Evolutionary conservation across 768 basidiomycete genomes (phyloP).

Genomic region (Leccinum subtestaceum): DNA sequence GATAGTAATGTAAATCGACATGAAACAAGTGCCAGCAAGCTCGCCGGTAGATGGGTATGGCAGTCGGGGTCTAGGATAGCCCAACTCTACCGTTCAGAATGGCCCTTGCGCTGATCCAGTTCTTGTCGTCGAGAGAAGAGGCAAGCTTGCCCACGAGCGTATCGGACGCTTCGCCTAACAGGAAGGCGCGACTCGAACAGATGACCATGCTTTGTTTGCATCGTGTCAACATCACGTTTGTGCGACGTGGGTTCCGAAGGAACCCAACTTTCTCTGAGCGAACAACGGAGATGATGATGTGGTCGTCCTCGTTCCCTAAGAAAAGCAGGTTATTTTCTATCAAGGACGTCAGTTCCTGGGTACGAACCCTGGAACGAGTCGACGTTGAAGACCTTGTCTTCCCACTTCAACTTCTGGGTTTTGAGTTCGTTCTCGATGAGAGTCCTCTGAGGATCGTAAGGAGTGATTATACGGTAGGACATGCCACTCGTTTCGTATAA

Average conservation of each 20-base stretch:
- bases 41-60: neutral
- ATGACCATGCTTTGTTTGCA: constrained; percentile 76
- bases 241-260: constrained; percentile 56
- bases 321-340: constrained; percentile 8
- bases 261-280: constrained; percentile 62
- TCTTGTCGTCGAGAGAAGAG: neutral
- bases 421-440: constrained; percentile 56
- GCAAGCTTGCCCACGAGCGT: constrained; percentile 30
- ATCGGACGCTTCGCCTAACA: constrained; percentile 14
- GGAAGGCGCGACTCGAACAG: constrained; percentile 44
- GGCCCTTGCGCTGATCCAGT: constrained; percentile 15
- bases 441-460: constrained; percentile 70
- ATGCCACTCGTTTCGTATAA: constrained; percentile 45
- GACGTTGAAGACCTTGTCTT: constrained; percentile 71
- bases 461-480: constrained; percentile 68
- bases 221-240: constrained; percentile 85
- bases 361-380: constrained; percentile 78
- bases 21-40: constrained; percentile 3
- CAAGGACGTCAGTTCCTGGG: neutral
- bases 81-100: neutral
- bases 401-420: constrained; percentile 45
- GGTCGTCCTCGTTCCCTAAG: constrained; percentile 76
- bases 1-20: too few species aligned
- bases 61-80: neutral
- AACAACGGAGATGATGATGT: constrained; percentile 68